Evolutionary conservation across 2,329 filamentous ascomycete species (phyloP), one percentile per base, ranked within the genome.

Genomic region (Scytalidium sp.): DNA sequence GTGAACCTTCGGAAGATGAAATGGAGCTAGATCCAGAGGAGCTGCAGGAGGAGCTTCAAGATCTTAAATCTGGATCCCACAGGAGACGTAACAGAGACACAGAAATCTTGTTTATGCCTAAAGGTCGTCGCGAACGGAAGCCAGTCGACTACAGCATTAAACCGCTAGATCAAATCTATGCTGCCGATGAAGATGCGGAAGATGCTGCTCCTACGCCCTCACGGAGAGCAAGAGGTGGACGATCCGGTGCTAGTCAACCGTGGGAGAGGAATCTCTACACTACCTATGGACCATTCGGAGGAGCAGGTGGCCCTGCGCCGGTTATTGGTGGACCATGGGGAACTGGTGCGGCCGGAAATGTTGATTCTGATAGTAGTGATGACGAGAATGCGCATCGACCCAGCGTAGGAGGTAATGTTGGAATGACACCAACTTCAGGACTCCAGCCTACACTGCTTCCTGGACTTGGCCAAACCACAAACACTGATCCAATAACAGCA

Each of bases 361-460:
- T 85, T 8, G 94, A 97, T 61, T 96, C 93, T 5, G 94, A 99
- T 65, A 97, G 91, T 67, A 99, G 94, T 66, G 94, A 99, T 60
- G 94, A 99, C 58, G 94, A 99, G 63, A 83, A 83, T 69, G 77
- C 80, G 56, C 83, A 85, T 56, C 81, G 87, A 52, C 43, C 77
- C 68, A 67, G 72, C 53, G 68, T 72, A 41, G 87, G 85, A 42
- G 88, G 85, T 42, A 80, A 84, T 51, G 74, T 90, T 45, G 82
- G 81, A 41, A 83, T 84, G 74, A 82, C 80, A 6, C 79, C 81
- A 19, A 81, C 79, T 5, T 71, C 79, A 49, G 73, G 70, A 39
- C 71, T 73, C 19, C 73, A 75, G 20, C 70, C 73, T 56, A 76
- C 76, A 45, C 70, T 80, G 19, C 75, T 83, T 49, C 74, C 80